Conservation (phyloP, 441 rosid genomes). For the Populus hybrid region DNA sequence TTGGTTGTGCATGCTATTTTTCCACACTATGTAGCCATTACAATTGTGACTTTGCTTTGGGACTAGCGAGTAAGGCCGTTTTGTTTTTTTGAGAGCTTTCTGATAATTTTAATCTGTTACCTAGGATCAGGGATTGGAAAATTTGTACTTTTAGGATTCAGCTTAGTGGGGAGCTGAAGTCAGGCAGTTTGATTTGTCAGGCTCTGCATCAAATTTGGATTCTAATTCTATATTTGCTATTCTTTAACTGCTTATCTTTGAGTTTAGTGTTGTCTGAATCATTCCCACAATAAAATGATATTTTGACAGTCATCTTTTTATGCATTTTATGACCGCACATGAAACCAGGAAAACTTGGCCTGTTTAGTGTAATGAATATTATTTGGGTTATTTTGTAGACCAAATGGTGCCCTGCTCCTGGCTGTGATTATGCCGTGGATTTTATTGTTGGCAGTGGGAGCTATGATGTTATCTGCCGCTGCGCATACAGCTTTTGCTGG, state of each 20-base stretch:
- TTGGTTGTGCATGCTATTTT: neutral
- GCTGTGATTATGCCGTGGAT: conserved; percentile 82
- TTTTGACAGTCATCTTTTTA: neutral
- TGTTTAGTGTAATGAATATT: neutral
- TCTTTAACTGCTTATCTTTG: neutral
- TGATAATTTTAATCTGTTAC: neutral
- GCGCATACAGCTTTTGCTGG: conserved; percentile 90
- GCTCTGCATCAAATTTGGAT: neutral
- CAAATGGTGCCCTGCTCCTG: conserved; percentile 99
- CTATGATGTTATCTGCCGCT: conserved; percentile 71
- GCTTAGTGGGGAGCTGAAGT: neutral
- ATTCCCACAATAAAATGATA: neutral
- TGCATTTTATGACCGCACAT: neutral
- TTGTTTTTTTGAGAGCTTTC: neutral
- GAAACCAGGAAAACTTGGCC: neutral
- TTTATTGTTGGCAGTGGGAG: conserved; percentile 72
- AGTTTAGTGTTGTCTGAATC: neutral
- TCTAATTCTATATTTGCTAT: neutral
- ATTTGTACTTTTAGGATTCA: neutral
- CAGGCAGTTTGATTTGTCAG: neutral
- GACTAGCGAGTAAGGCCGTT: neutral
- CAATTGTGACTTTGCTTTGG: neutral
- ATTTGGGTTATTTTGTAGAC: conserved; percentile 45
- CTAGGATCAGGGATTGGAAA: neutral
- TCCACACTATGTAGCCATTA: neutral